Evolutionary conservation across 1,284 basidiomycete species (phyloP).

Genomic region (Heterobasidion parviporum): DNA sequence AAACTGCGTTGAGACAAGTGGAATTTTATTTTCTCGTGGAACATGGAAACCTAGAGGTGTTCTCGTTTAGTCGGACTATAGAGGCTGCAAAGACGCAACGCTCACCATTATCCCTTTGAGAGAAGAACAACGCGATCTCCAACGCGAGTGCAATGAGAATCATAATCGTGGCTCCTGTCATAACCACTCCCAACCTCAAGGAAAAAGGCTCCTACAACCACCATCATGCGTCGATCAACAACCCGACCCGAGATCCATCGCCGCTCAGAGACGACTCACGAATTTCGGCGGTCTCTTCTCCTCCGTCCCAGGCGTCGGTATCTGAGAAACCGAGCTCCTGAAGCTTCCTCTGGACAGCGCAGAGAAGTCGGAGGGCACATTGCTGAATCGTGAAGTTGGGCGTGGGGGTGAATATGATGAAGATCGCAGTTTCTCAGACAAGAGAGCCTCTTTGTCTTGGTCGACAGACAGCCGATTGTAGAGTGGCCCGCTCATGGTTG

Average conservation of each 20-base stretch:
- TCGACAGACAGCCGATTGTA: background rate
- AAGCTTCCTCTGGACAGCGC: constrained; percentile 1
- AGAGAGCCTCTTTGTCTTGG: background rate
- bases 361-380: background rate
- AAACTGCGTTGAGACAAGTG: constrained; percentile 42
- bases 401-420: background rate
- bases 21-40: constrained; percentile 38
- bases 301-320: constrained; percentile 9
- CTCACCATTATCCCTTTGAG: constrained; percentile 35
- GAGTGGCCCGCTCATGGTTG: background rate
- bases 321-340: constrained; percentile 6
- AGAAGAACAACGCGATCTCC: constrained; percentile 34
- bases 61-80: background rate
- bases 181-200: constrained; percentile 33
- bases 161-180: constrained; percentile 33
- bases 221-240: no score
- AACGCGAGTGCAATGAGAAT: constrained; percentile 39
- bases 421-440: background rate
- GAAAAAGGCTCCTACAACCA: constrained; percentile 34
- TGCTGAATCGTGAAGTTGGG: background rate
- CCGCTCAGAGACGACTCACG: constrained; percentile 2
- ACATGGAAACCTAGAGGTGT: constrained; percentile 40
- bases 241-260: no score
- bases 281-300: constrained; percentile 7
- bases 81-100: constrained; percentile 1